phyloP scores from a whole-genome alignment of 1,284 basidiomycete genomes.

The Ganoderma resinaceum region DNA sequence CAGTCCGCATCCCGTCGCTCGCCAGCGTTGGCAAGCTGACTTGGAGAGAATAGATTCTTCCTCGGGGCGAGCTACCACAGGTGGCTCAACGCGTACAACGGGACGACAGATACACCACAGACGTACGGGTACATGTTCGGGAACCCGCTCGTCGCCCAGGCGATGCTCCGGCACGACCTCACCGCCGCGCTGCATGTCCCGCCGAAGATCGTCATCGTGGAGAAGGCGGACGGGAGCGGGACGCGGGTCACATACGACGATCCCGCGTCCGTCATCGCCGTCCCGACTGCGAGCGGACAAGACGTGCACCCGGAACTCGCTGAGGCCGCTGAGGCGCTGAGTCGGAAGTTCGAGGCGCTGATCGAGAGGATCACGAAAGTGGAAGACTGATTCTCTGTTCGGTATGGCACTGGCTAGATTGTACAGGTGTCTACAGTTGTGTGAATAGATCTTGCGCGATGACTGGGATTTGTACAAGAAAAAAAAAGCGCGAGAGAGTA shows the following conservation, averaged over 20 bases:
- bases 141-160: constrained; percentile 59
- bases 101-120: constrained; percentile 36
- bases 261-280: constrained; percentile 50
- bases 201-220: constrained; percentile 53
- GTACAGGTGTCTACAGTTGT: neutral
- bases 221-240: constrained; percentile 46
- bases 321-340: constrained; percentile 46
- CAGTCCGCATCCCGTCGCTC: neutral
- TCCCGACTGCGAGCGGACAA: constrained; percentile 26
- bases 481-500: neutral
- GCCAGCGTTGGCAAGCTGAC: neutral
- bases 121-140: constrained; percentile 56
- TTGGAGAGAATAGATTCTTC: constrained; percentile 49
- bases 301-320: constrained; percentile 41
- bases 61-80: constrained; percentile 46
- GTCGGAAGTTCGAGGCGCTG: constrained; percentile 54
- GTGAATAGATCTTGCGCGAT: neutral
- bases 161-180: constrained; percentile 52
- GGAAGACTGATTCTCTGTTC: neutral
- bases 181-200: constrained; percentile 54
- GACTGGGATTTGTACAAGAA: neutral
- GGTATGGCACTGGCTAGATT: neutral
- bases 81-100: constrained; percentile 48
- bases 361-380: constrained; percentile 35
- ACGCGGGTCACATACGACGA: constrained; percentile 57